These are phyloP conservation scores for Polytrichum formosum DNA, from an alignment of 225 moss, liverwort and hornwort genomes.

Conservation along the genomic window DNA sequence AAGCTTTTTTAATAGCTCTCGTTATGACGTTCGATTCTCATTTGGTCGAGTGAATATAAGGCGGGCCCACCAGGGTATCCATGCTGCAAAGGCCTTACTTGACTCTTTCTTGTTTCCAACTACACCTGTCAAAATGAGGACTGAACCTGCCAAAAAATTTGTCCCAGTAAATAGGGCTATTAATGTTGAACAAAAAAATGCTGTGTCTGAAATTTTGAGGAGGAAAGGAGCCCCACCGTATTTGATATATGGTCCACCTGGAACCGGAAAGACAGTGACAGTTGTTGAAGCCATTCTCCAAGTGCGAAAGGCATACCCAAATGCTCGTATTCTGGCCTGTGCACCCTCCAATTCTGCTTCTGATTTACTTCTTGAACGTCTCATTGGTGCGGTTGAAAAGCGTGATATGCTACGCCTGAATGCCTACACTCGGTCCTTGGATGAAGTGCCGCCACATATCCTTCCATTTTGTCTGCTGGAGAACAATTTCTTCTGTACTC, in stretches of 20 bases:
- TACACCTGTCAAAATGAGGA: conserved; percentile 17
- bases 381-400: conserved; percentile 46
- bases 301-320: conserved; percentile 38
- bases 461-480: conserved; percentile 43
- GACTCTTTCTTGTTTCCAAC: conserved; percentile 53
- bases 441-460: conserved; percentile 33
- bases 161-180: conserved; percentile 40
- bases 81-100: conserved; percentile 30
- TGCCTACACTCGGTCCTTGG: conserved; percentile 49
- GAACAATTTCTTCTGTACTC: conserved; percentile 51
- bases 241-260: conserved; percentile 58
- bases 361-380: conserved; percentile 54
- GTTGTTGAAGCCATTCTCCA: conserved; percentile 65
- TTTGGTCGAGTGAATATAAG: conserved; percentile 61
- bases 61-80: conserved; percentile 57
- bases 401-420: conserved; percentile 58
- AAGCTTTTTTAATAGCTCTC: conserved; percentile 42
- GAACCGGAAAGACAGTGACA: conserved; percentile 65
- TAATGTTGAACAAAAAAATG: conserved; percentile 46
- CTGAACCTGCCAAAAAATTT: conserved; percentile 30
- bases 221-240: conserved; percentile 53
- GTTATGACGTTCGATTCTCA: conserved; percentile 55
- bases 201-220: conserved; percentile 51
- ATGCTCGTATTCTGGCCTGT: conserved; percentile 45
- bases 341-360: conserved; percentile 60